These are phyloP conservation scores for Kluyveromyces siamensis DNA, from an alignment of 805 yeast species.

Conservation along the genomic window DNA sequence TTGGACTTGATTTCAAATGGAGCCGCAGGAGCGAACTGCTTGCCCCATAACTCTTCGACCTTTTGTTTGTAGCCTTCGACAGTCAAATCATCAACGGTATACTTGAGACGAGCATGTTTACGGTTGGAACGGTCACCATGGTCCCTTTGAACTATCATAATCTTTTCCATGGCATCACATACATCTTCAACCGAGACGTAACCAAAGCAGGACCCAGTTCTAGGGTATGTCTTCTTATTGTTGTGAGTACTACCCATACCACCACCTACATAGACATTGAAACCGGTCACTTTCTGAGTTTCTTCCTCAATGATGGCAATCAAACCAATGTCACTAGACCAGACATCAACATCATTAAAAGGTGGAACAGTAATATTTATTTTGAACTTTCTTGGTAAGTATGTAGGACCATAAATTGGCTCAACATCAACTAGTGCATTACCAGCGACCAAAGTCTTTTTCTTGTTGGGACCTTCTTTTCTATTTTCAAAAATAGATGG, in stretches of 20 bases:
- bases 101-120: conserved; percentile 96
- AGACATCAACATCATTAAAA: conserved; percentile 91
- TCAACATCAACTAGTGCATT: conserved; percentile 74
- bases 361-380: conserved; percentile 94
- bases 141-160: conserved; percentile 92
- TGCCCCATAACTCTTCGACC: conserved; percentile 80
- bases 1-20: conserved; percentile 77
- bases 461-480: conserved; percentile 67
- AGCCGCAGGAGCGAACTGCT: conserved; percentile 58
- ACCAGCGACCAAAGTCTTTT: conserved; percentile 79
- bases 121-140: conserved; percentile 91
- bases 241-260: conserved; percentile 99
- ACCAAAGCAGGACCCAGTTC: conserved; percentile 86
- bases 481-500: conserved; percentile 54
- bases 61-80: conserved; percentile 69
- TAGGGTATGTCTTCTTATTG: conserved; percentile 92
- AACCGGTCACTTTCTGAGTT: conserved; percentile 59
- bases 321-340: conserved; percentile 90
- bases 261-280: conserved; percentile 89
- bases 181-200: conserved; percentile 60
- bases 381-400: conserved; percentile 93
- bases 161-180: conserved; percentile 74
- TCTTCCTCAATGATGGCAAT: conserved; percentile 70
- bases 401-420: conserved; percentile 80
- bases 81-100: conserved; percentile 92